Conservation (phyloP, 352 stramenopile species). For the Phytophthora cryptogea region DNA sequence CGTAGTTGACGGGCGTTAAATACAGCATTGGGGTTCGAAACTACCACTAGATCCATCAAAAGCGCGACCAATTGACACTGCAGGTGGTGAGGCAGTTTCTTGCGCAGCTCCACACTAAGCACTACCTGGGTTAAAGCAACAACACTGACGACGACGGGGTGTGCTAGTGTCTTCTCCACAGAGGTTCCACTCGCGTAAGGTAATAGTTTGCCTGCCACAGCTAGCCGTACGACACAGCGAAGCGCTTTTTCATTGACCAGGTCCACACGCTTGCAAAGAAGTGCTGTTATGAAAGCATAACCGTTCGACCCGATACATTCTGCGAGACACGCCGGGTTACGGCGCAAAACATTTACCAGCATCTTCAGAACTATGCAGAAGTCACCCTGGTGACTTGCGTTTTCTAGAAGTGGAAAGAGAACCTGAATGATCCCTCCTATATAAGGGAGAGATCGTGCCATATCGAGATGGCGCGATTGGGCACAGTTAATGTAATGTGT, state of each 20-base stretch:
- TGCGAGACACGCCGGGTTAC: constrained; percentile 62
- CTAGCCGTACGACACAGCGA: constrained; percentile 43
- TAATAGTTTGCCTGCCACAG: constrained; percentile 47
- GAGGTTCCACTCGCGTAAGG: constrained; percentile 12
- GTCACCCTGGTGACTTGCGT: constrained; percentile 49
- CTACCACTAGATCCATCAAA: constrained; percentile 50
- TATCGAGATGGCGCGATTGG: constrained; percentile 46
- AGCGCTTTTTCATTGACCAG: constrained; percentile 61
- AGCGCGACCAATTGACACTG: constrained; percentile 60
- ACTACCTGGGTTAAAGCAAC: constrained; percentile 60
- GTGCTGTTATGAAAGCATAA: constrained; percentile 52
- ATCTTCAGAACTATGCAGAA: constrained; percentile 55
- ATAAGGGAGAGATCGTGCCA: constrained; percentile 60
- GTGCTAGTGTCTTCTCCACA: constrained; percentile 1
- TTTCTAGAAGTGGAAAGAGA: constrained; percentile 64
- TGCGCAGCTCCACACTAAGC: constrained; percentile 50
- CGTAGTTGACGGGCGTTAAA: constrained; percentile 81
- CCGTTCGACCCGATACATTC: constrained; percentile 66
- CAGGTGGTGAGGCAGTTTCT: constrained; percentile 38
- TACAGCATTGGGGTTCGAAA: constrained; percentile 67
- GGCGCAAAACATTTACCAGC: constrained; percentile 49
- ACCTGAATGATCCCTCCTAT: constrained; percentile 64
- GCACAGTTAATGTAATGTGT: constrained; percentile 66
- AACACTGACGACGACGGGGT: constrained; percentile 60
- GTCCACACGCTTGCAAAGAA: constrained; percentile 45